These are phyloP conservation scores for Pyrrhoderma noxium DNA, from an alignment of 1,284 basidiomycete species.

Conservation along the genomic window DNA sequence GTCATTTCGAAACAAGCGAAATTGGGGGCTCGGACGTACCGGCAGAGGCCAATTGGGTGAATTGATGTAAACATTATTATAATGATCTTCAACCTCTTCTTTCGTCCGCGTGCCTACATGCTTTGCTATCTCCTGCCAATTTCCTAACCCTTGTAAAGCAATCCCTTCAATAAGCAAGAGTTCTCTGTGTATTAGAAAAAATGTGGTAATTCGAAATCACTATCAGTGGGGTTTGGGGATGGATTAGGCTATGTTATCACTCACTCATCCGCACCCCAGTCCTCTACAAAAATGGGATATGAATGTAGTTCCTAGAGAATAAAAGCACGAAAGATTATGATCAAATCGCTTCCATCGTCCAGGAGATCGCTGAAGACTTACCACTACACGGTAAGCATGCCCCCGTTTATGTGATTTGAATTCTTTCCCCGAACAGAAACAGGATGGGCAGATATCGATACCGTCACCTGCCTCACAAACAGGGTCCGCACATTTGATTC, in stretches of 20 bases:
- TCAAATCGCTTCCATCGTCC: background rate
- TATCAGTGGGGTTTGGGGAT: background rate
- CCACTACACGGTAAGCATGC: conserved; percentile 92
- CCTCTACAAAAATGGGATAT: conserved; percentile 90
- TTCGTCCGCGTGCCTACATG: conserved; percentile 93
- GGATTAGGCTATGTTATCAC: conserved; percentile 23
- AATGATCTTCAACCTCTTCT: conserved; percentile 92
- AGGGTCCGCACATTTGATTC: conserved; percentile 85
- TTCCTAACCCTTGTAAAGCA: conserved; percentile 85
- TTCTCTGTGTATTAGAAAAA: conserved; percentile 48
- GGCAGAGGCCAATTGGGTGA: conserved; percentile 74
- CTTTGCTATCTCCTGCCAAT: conserved; percentile 96
- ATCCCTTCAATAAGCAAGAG: conserved; percentile 88
- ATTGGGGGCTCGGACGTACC: conserved; percentile 35
- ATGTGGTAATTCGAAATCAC: background rate
- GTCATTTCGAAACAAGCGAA: no score
- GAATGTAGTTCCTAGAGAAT: conserved; percentile 80
- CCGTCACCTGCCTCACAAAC: conserved; percentile 70
- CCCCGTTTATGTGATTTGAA: conserved; percentile 80
- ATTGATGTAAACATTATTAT: conserved; percentile 76
- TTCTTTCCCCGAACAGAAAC: conserved; percentile 91
- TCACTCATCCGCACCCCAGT: conserved; percentile 98
- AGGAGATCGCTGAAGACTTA: conserved; percentile 31
- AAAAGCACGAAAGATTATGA: background rate
- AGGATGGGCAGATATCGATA: conserved; percentile 81